Base-by-base conservation (phyloP, 495 filamentous ascomycete genomes). In the Aspergillus cristatus region DNA sequence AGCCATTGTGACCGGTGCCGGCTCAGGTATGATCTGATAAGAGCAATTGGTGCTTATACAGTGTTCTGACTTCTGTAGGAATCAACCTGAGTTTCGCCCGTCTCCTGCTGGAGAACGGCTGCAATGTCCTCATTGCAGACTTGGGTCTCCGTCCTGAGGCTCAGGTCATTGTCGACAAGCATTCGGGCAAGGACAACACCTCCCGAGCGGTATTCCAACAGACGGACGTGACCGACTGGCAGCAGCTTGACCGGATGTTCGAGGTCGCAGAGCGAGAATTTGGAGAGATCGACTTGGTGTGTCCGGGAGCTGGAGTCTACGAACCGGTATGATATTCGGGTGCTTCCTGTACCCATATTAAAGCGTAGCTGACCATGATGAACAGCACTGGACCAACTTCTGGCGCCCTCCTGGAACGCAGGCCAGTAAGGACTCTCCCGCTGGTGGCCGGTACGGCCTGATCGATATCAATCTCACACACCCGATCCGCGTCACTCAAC, bases 1-100 rank as follows among this genome's bases (percentile, higher is more conserved):
- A 28, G 81, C 81, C n/a, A 76, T 85, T 38, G 60, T 84, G 14
- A 85, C 81, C 18, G 81, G 81, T 6, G 79, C 76, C 28, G 81
- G 81, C 38, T 84, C 79, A 37, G 80, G 80, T 79, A 62, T 37
- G 58, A n/a, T n/a, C n/a, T n/a, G n/a, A n/a, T n/a, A n/a, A n/a
- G n/a, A n/a, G n/a, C n/a, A n/a, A n/a, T n/a, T n/a, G n/a, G n/a
- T n/a, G n/a, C n/a, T n/a, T n/a, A n/a, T n/a, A n/a, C n/a, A n/a
- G n/a, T n/a, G n/a, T n/a, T n/a, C n/a, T n/a, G n/a, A n/a, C n/a
- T n/a, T 17, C 12, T 35, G 12, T 34, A 62, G 60, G 61, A 28
- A 68, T 65, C 41, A 81, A 81, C 54, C 66, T 79, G 37, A 60
- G 58, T 39, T 83, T 83, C 46, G 72, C 77, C 6, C 57, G 62